These are phyloP conservation scores for Geranium brycei DNA, from an alignment of 345 rosid genomes.

Conservation along the genomic window DNA sequence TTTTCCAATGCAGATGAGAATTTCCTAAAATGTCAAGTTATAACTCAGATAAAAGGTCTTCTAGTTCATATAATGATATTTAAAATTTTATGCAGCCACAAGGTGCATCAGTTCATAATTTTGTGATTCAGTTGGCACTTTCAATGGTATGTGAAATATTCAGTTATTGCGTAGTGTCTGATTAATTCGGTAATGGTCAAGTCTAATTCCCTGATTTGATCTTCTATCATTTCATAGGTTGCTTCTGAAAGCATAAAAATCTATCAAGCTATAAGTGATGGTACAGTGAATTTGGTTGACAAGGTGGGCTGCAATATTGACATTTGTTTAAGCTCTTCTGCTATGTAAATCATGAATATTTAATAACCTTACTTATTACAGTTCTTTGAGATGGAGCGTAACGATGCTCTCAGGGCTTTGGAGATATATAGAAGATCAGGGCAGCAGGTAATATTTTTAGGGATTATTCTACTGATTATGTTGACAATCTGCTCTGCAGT, in stretches of 20 bases:
- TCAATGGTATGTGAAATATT: constrained; percentile 48
- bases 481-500: not conserved
- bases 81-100: constrained; percentile 55
- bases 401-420: constrained; percentile 74
- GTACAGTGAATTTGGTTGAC: constrained; percentile 78
- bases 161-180: constrained; percentile 5
- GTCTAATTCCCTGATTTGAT: not conserved
- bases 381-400: constrained; percentile 95
- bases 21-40: not conserved
- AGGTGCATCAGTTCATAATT: constrained; percentile 78
- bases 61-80: not conserved
- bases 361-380: constrained; percentile 20
- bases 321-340: constrained; percentile 9
- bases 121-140: constrained; percentile 75
- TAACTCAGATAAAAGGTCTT: not conserved
- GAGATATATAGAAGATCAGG: constrained; percentile 76
- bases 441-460: constrained; percentile 49
- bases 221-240: constrained; percentile 36
- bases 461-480: not conserved
- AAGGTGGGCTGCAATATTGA: constrained; percentile 39
- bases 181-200: not conserved
- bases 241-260: constrained; percentile 79
- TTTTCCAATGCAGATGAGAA: not conserved
- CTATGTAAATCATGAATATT: constrained; percentile 9
- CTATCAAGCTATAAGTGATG: constrained; percentile 81